Conservation (phyloP, 805 yeast genomes). For the Kodamaea neixiangensis region DNA sequence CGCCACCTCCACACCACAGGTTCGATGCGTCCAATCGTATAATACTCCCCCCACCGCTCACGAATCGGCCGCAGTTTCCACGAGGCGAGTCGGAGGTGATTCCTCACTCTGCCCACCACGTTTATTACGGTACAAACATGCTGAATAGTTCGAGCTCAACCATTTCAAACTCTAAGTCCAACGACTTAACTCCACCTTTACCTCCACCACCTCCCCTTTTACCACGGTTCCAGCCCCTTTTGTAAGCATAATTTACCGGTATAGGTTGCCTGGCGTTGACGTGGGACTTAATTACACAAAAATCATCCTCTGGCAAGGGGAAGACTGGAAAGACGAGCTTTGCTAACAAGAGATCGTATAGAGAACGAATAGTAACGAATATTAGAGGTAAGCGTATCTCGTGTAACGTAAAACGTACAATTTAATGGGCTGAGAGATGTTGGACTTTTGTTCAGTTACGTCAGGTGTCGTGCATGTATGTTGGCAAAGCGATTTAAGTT, state of each 20-base stretch:
- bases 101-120: constrained; percentile 10
- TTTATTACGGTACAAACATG: constrained; percentile 2
- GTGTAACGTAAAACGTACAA: background rate
- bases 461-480: background rate
- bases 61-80: constrained; percentile 17
- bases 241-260: constrained; percentile 10
- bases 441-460: background rate
- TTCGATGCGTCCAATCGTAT: constrained; percentile 17
- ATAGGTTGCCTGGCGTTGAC: too few species aligned
- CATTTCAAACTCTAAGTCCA: background rate
- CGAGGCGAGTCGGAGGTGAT: constrained; percentile 12
- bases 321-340: background rate
- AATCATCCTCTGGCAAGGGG: background rate
- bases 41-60: constrained; percentile 37
- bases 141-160: background rate
- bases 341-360: background rate
- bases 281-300: background rate
- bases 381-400: background rate
- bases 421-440: background rate
- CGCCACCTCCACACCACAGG: constrained; percentile 13
- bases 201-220: constrained; percentile 30
- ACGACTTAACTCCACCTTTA: constrained; percentile 10
- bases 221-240: constrained; percentile 34
- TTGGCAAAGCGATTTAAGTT: background rate
- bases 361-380: background rate